phyloP scores from a whole-genome alignment of 164 flowering plant genomes.

The Aristolochia fimbriata region DNA sequence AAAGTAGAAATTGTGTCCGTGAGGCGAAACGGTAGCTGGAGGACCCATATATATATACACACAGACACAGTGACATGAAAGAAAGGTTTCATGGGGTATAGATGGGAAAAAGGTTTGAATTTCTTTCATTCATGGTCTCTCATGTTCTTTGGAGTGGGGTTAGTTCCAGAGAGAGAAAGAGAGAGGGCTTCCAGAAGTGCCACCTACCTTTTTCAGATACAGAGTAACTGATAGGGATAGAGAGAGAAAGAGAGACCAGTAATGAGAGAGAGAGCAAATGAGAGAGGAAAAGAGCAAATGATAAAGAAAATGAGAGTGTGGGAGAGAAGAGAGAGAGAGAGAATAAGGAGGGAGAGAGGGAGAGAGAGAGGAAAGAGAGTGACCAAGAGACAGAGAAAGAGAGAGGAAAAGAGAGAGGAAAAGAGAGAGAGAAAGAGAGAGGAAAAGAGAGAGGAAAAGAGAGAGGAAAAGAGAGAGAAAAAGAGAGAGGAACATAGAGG shows the following conservation, averaged over 20 bases:
- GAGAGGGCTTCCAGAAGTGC: conserved; percentile 4
- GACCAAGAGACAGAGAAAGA: background rate
- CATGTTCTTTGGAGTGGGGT: conserved; percentile 10
- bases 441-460: background rate
- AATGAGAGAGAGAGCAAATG: background rate
- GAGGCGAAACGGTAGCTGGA: background rate
- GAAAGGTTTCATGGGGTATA: background rate
- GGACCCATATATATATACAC: background rate
- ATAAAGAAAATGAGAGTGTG: too few species aligned
- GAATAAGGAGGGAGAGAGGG: too few species aligned
- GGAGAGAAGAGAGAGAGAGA: background rate
- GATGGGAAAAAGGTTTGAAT: conserved; percentile 2
- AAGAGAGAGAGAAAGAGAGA: background rate
- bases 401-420: background rate
- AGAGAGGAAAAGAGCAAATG: background rate
- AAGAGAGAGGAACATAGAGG: background rate
- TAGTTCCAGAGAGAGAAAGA: background rate
- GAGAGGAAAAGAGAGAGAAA: background rate
- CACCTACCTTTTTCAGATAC: conserved; percentile 3
- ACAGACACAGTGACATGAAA: background rate
- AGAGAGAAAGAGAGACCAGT: background rate
- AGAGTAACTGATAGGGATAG: background rate
- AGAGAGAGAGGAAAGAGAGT: too few species aligned
- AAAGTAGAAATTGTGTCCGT: too few species aligned
- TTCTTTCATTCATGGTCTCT: conserved; percentile 3